Evolutionary conservation across 257 asterid genomes (phyloP).

Genomic region (Nicotiana tabacum): DNA sequence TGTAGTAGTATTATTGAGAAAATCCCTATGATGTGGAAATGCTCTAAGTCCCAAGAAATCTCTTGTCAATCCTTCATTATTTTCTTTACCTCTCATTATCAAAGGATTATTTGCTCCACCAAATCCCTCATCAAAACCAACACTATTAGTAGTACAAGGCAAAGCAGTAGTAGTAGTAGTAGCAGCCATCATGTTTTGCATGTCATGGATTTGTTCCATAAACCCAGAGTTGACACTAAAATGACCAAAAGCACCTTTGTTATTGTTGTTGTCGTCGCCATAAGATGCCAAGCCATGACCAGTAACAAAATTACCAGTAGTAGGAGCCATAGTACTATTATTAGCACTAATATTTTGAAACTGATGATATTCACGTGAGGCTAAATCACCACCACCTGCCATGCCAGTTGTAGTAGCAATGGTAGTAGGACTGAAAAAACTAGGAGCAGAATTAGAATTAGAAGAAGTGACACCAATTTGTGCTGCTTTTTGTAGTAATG

Average conservation of each 20-base stretch:
- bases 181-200: background rate
- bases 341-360: background rate
- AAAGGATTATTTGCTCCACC: background rate
- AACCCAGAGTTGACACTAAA: conserved; percentile 7
- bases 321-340: background rate
- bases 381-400: background rate
- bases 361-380: background rate
- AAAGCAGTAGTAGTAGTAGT: background rate
- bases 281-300: conserved; percentile 1
- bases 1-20: background rate
- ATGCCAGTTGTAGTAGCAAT: background rate
- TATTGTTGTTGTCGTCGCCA: background rate
- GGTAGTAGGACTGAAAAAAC: background rate
- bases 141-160: background rate
- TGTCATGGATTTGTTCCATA: conserved; percentile 12
- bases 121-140: background rate
- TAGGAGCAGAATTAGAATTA: background rate
- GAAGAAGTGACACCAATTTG: conserved; percentile 54
- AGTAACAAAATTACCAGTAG: background rate
- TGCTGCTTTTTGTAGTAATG: conserved; percentile 63
- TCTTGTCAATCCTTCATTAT: conserved; percentile 15
- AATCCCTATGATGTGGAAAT: conserved; percentile 10
- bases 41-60: conserved; percentile 14
- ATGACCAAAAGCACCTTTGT: background rate
- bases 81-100: conserved; percentile 9